Conservation (phyloP, 2,329 filamentous ascomycete genomes). For the Clonostachys rhizophaga region DNA sequence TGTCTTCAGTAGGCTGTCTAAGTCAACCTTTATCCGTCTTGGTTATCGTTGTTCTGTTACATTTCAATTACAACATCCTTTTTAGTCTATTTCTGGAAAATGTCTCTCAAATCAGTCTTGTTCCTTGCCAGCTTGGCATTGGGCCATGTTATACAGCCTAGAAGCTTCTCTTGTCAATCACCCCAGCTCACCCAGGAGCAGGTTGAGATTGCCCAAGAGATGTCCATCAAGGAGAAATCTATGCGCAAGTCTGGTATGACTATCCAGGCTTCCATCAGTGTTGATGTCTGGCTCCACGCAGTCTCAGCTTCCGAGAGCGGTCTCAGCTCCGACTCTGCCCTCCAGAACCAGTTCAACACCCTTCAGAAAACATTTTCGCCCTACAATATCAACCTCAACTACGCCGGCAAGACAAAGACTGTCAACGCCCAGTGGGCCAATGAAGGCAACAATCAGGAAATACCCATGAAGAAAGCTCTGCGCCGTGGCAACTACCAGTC, state of each 20-base stretch:
- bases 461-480: slow-evolving; percentile 36
- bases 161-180: slow-evolving; percentile 11
- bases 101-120: not conserved
- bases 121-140: not conserved
- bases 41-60: too few relatives aligned
- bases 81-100: not conserved
- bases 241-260: slow-evolving; percentile 5
- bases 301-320: slow-evolving; percentile 2
- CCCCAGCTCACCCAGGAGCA: slow-evolving; percentile 14
- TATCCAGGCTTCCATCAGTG: slow-evolving; percentile 9
- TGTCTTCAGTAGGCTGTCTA: too few relatives aligned
- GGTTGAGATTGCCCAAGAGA: slow-evolving; percentile 9
- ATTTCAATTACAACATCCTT: too few relatives aligned
- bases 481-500: slow-evolving; percentile 32
- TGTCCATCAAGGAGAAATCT: slow-evolving; percentile 12
- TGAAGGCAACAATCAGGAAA: slow-evolving; percentile 21
- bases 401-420: slow-evolving; percentile 17
- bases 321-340: not conserved
- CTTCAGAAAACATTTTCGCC: slow-evolving; percentile 14
- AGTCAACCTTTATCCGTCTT: too few relatives aligned
- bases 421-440: slow-evolving; percentile 39
- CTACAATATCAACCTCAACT: not conserved
- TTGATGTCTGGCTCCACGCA: slow-evolving; percentile 6
- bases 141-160: not conserved
- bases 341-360: slow-evolving; percentile 12